These are phyloP conservation scores for Pyrrhoderma noxium DNA, from an alignment of 1,284 basidiomycete genomes.

Conservation along the genomic window DNA sequence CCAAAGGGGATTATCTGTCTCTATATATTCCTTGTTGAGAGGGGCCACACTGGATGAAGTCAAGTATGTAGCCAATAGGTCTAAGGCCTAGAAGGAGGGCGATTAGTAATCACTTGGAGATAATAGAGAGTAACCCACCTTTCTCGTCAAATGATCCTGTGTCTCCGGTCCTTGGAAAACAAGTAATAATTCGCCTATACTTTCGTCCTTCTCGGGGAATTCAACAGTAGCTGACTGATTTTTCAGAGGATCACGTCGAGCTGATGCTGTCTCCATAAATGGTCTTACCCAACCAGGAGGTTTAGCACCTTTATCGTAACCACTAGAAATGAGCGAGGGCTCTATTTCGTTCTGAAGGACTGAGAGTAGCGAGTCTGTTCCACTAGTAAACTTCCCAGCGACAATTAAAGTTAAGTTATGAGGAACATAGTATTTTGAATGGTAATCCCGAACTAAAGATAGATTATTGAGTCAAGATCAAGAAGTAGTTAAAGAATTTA, in stretches of 20 bases:
- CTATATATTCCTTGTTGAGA: conserved; percentile 89
- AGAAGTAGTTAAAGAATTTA: conserved; percentile 20
- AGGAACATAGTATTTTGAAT: conserved; percentile 87
- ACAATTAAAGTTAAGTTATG: conserved; percentile 89
- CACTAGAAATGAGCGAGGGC: conserved; percentile 69
- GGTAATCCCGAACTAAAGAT: conserved; percentile 77
- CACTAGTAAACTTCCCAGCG: conserved; percentile 69
- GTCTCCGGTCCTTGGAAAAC: conserved; percentile 76
- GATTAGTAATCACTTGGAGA: conserved; percentile 1
- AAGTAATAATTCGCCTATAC: conserved; percentile 81
- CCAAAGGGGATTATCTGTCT: conserved; percentile 89
- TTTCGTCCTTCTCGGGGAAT: conserved; percentile 98
- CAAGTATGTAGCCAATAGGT: conserved; percentile 83
- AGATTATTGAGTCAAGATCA: conserved; percentile 6
- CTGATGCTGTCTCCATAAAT: conserved; percentile 84
- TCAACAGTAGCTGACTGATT: conserved; percentile 64
- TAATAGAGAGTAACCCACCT: conserved; percentile 37
- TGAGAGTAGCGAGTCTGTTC: conserved; percentile 61
- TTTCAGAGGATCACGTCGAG: conserved; percentile 50
- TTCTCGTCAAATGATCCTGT: conserved; percentile 68
- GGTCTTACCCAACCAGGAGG: conserved; percentile 89
- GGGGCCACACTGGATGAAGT: conserved; percentile 87
- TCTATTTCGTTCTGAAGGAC: conserved; percentile 80
- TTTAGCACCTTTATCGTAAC: conserved; percentile 56
- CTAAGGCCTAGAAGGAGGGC: conserved; percentile 54